Evolutionary conservation across 2,329 filamentous ascomycete genomes (phyloP).

Genomic region (Sporothrix pseudoabietina): DNA sequence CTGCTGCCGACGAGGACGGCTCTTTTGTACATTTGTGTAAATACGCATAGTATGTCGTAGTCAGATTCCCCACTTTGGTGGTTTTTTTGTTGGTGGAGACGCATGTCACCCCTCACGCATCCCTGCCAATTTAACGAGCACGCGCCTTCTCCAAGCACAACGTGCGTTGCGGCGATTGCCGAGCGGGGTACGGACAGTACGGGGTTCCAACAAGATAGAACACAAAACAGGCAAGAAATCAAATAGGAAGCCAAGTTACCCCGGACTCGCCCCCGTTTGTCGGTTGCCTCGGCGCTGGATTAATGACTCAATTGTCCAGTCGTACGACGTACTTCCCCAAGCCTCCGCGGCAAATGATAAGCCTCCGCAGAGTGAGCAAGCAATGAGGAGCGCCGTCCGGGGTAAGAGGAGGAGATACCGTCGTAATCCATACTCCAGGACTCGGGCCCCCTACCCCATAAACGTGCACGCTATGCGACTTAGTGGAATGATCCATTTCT

Average conservation of each 20-base stretch:
- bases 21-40: not conserved
- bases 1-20: not conserved
- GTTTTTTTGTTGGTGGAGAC: not conserved
- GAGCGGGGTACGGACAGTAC: not conserved
- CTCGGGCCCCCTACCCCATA: too few relatives aligned
- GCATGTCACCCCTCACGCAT: not conserved
- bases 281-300: not conserved
- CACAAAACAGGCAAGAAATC: not conserved
- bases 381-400: too few relatives aligned
- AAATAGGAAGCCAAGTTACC: not conserved
- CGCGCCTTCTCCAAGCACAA: not conserved
- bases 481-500: too few relatives aligned
- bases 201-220: too few relatives aligned
- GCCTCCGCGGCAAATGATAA: not conserved
- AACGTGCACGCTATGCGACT: too few relatives aligned
- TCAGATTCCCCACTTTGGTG: not conserved
- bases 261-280: not conserved
- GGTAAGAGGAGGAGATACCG: too few relatives aligned
- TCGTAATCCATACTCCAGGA: too few relatives aligned
- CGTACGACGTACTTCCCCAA: too few relatives aligned
- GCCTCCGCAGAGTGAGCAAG: too few relatives aligned
- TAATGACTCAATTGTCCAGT: not conserved
- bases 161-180: not conserved
- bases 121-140: not conserved
- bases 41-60: not conserved